Base-by-base conservation (phyloP, 2,329 filamentous ascomycete species). In the Didymella lethalis region DNA sequence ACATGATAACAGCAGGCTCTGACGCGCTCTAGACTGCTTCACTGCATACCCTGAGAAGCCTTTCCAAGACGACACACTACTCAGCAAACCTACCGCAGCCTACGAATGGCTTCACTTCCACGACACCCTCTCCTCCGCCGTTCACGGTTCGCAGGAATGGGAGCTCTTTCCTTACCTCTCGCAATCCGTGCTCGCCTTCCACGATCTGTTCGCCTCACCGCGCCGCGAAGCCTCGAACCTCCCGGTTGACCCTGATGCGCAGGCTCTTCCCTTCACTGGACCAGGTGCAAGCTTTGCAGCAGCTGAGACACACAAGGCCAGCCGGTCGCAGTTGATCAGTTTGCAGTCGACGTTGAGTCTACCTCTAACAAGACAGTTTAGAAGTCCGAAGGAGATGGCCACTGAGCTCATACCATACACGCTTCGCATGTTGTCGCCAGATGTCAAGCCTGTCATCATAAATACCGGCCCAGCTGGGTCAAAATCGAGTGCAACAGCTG, bases 91-190 rank as follows among this genome's bases (percentile, higher is more conserved):
- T 0, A 88, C 90, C 65, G 81, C 85, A 1, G 92, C 92, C 0
- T 96, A 97, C 76, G 94, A 97, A 71, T 99, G 95, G 95, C 85
- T 99, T 54, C 84, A 96, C 75, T 98, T 99, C 77, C 91, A 97
- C 77, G 95, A 98, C 70, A 82, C 83, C 0, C 88, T 96, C 63
- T 92, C 92, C 25, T 88, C 89, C 0, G 87, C 89, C 38, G 84
- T 98, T 1, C 96, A 89, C 73, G 81, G 87, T n/a, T 88, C 86
- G 59, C 94, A 97, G 75, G 93, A 96, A 55, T 99, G 95, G 91
- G 95, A 99, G 76, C 81, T 99, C 16, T 86, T 86, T 0, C 89
- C 92, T 0, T 99, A 99, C 75, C 85, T 98, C 48, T 91, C 89
- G 69, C 91, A 95, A 66, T 89, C 94, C 0, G 85, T 95, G 16